Base-by-base conservation (phyloP, 2,329 filamentous ascomycete genomes). In the Aspergillus luchuensis region DNA sequence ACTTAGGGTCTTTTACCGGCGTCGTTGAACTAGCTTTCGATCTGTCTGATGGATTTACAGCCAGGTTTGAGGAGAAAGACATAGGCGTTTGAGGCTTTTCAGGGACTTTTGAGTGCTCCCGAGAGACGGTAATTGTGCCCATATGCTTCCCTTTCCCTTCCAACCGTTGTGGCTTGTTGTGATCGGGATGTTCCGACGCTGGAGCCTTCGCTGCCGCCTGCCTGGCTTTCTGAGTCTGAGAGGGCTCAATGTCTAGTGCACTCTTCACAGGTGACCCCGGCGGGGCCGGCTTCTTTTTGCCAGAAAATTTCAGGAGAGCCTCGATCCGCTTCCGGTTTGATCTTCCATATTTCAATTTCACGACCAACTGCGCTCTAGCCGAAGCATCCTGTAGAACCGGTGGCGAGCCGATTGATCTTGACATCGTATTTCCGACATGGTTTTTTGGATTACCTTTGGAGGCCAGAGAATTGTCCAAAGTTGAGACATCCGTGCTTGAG, bases 321-420 rank as follows among this genome's bases (percentile, higher is more conserved):
- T 81, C 78, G 33, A 85, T 77, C n/a, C 79, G 78, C 57, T 78
- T 79, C 45, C 74, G 73, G 66, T 82, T 81, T 43, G 77, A 70
- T 66, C 80, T 83, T 15, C 81, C 80, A 66, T 84, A 85, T 61
- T 79, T 83, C 43, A 85, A 69, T 63, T 76, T 82, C 25, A 84
- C 79, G 48, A 84, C 72, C 38, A 82, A 73, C 57, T 69, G 74
- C 39, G 61, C 57, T 62, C 69, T 74, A 17, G 57, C 30, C 11
- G 57, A 54, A 17, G n/a, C 30, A 21, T 52, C 48, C 45, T 56
- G 49, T 28, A 45, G 41, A 49, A 38, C 41, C 28, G 61, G 50
- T 63, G 61, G 65, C 38, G 60, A 13, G 36, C 53, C 36, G 11
- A 56, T 54, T 10, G 56, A 30, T n/a, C 55, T 56, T 45, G 49